Evolutionary conservation across 176 grass and related monocot genomes (phyloP), one percentile per base, ranked within the genome.

Genomic region (sorghum (Sorghum bicolor)): DNA sequence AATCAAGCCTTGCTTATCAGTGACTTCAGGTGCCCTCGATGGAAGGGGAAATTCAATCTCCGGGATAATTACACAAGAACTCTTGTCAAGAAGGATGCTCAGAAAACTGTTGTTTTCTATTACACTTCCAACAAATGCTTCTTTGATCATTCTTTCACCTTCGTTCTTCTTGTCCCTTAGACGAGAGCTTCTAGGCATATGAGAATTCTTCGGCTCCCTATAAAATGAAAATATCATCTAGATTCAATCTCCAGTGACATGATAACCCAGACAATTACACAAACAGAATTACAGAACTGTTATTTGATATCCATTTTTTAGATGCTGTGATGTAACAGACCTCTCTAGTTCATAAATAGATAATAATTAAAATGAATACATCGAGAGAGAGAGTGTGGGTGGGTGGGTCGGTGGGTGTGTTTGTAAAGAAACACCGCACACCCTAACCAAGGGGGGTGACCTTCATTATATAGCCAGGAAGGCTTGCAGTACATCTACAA

Each of bases 61-160:
- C 3, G 96, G 93, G 85, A 99, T 86, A 77, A 94, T 82, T 83
- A 96, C 72, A 92, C 91, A 99, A 20, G 86, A 90, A 72, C 80
- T 76, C 70, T 90, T 89, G 65, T 83, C 96, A 79, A 99, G 75
- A 90, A 98, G 96, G 78, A 70, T 75, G 84, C 83, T 94, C 87
- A 99, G 93, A 64, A 99, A 87, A 50, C 84, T 84, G 79, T 99
- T 99, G 87, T 94, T 99, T 83, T 92, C 81, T 63, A 87, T 91
- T 70, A 99, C 89, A 81, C 78, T 94, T 89, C 82, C 85, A 39
- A 94, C 91, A 81, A 99, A 99, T 41, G 77, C 88, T 87, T 96
- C 84, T 80, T 99, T 99, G n/a, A 99, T 80, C 78, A 99, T 94
- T 76, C 80, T 87, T 89, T 99, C 89, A 47, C 87, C 86, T 93